Percentiles rank a stretch among this genome's conserved stretches.
Evolutionary conservation across 2,329 filamentous ascomycete species (phyloP).

Genomic region (Exophiala lecanii-corni): DNA sequence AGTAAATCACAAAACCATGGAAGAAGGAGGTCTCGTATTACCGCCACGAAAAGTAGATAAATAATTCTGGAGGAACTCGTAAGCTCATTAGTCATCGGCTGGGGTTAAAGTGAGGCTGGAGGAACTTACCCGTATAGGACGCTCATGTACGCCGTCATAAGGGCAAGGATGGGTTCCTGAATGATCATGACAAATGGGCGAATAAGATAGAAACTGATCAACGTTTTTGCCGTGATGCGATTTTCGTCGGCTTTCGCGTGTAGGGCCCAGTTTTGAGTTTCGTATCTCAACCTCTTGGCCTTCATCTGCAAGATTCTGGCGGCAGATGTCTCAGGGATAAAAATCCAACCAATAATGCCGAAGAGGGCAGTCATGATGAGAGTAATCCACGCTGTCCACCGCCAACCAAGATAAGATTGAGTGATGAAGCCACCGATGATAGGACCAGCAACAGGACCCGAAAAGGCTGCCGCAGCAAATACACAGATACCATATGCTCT

Average conservation of each 20-base stretch:
- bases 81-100: slow-evolving; percentile 14
- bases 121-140: slow-evolving; percentile 31
- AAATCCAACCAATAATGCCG: slow-evolving; percentile 38
- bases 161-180: slow-evolving; percentile 45
- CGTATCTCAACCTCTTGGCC: slow-evolving; percentile 45
- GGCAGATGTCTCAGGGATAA: slow-evolving; percentile 50
- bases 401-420: slow-evolving; percentile 49
- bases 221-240: slow-evolving; percentile 34
- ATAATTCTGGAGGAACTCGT: slow-evolving; percentile 25
- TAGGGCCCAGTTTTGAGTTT: slow-evolving; percentile 45
- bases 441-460: slow-evolving; percentile 41
- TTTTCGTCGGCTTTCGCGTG: slow-evolving; percentile 44
- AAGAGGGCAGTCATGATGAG: slow-evolving; percentile 45
- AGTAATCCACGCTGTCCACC: slow-evolving; percentile 55
- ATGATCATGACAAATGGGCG: slow-evolving; percentile 45
- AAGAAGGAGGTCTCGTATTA: background rate
- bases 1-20: no score
- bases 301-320: slow-evolving; percentile 46
- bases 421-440: slow-evolving; percentile 50
- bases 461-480: slow-evolving; percentile 45
- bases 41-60: slow-evolving; percentile 35
- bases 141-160: slow-evolving; percentile 43
- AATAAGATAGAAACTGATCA: slow-evolving; percentile 43
- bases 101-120: background rate
- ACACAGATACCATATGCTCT: slow-evolving; percentile 43